These are phyloP conservation scores for Oryza officinalis DNA, from an alignment of 176 grass and related monocot species.

Conservation along the genomic window DNA sequence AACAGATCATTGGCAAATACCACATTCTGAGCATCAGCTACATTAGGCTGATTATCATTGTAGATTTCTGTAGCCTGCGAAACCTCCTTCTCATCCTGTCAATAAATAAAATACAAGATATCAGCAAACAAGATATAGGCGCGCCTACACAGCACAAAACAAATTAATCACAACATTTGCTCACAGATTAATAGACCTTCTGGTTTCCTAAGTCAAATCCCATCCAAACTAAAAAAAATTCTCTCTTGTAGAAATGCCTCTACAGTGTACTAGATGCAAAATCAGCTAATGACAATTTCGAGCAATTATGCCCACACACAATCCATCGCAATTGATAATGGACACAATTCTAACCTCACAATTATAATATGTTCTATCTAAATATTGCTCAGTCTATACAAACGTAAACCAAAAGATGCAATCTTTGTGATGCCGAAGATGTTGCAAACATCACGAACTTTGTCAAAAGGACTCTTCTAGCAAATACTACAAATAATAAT, in stretches of 20 bases:
- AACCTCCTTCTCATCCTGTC: constrained; percentile 45
- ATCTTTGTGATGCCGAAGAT: background rate
- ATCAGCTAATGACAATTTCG: background rate
- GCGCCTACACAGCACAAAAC: background rate
- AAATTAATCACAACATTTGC: background rate
- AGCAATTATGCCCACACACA: background rate
- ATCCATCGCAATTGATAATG: background rate
- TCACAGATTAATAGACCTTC: background rate
- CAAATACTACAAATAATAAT: background rate
- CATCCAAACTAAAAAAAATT: background rate
- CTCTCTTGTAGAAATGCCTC: background rate
- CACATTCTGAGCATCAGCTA: constrained; percentile 38
- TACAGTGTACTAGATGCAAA: background rate
- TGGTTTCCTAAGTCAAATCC: background rate
- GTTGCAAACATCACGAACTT: background rate
- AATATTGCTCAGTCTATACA: background rate
- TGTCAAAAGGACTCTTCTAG: background rate
- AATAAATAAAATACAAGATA: background rate
- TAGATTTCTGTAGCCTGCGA: constrained; percentile 35
- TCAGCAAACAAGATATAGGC: background rate
- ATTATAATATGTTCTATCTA: background rate
- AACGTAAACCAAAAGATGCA: background rate
- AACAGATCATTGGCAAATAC: background rate
- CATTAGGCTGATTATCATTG: constrained; percentile 34
- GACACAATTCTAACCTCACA: background rate